Conservation (phyloP, 1,284 basidiomycete genomes). For the Apiotrichum mycotoxinovorans region DNA sequence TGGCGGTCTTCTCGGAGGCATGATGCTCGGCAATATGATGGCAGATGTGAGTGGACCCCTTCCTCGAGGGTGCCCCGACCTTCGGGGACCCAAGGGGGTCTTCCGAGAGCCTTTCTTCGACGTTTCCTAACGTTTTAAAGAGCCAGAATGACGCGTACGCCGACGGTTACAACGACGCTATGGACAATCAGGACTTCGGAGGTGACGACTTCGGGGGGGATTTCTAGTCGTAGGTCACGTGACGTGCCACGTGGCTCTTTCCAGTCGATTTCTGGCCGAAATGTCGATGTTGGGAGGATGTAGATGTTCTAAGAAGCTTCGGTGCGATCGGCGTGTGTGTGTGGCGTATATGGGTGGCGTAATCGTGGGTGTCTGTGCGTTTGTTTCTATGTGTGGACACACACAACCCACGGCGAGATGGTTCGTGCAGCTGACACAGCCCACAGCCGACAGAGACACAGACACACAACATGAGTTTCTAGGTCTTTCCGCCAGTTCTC, state of each 20-base stretch:
- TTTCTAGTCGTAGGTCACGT: no score
- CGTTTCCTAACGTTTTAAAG: neutral
- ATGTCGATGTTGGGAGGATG: neutral
- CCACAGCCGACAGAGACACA: no score
- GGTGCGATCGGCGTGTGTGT: no score
- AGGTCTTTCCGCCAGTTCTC: no score
- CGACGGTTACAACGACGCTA: constrained; percentile 40
- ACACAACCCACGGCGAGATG: no score
- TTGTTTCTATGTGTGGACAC: neutral
- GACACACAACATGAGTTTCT: no score
- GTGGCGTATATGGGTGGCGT: neutral
- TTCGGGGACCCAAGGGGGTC: no score
- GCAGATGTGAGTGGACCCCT: constrained; percentile 29
- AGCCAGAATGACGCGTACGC: constrained; percentile 29
- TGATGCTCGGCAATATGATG: constrained; percentile 48
- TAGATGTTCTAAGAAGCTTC: neutral
- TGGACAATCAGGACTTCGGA: constrained; percentile 29
- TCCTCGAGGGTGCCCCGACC: no score
- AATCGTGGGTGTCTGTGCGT: neutral
- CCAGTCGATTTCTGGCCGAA: neutral
- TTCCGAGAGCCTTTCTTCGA: neutral
- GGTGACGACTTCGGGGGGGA: constrained; percentile 32
- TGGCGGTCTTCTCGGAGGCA: constrained; percentile 48
- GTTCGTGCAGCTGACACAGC: no score
- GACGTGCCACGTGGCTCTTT: no score